Evolutionary conservation across 352 stramenopile species (phyloP).

Genomic region (Phytophthora capsici): DNA sequence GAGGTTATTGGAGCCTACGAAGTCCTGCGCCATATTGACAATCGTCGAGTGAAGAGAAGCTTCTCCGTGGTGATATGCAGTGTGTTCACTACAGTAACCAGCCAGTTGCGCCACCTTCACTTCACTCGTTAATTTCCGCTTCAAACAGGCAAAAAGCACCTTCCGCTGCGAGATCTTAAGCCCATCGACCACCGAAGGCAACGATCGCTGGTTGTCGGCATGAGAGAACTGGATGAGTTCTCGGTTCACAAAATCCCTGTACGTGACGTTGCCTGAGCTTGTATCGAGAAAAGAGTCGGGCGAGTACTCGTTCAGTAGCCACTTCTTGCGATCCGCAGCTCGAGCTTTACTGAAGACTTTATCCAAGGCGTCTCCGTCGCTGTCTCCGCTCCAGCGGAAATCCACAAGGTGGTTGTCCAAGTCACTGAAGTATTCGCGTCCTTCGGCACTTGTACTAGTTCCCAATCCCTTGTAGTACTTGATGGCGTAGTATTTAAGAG

Average conservation of each 20-base stretch:
- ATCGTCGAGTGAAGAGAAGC: slow-evolving; percentile 98
- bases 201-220: slow-evolving; percentile 96
- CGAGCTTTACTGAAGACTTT: slow-evolving; percentile 99
- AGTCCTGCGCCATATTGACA: slow-evolving; percentile 99
- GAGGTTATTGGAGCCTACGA: slow-evolving; percentile 98
- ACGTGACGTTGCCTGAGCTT: slow-evolving; percentile 87
- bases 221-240: slow-evolving; percentile 99
- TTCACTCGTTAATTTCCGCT: slow-evolving; percentile 98
- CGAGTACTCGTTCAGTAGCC: slow-evolving; percentile 91
- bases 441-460: slow-evolving; percentile 97
- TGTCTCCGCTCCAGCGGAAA: slow-evolving; percentile 75
- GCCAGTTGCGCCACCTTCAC: slow-evolving; percentile 99
- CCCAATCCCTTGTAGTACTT: slow-evolving; percentile 99
- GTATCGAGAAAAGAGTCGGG: slow-evolving; percentile 95
- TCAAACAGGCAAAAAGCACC: slow-evolving; percentile 98
- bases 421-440: slow-evolving; percentile 98
- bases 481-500: slow-evolving; percentile 93
- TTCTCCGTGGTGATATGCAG: slow-evolving; percentile 99
- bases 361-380: slow-evolving; percentile 95
- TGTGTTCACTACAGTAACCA: slow-evolving; percentile 97
- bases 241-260: slow-evolving; percentile 98
- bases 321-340: slow-evolving; percentile 96
- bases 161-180: slow-evolving; percentile 99
- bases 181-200: slow-evolving; percentile 97
- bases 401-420: slow-evolving; percentile 95